These are phyloP conservation scores for Tripterygium wilfordii DNA, from an alignment of 177 flowering plant species.

Conservation along the genomic window DNA sequence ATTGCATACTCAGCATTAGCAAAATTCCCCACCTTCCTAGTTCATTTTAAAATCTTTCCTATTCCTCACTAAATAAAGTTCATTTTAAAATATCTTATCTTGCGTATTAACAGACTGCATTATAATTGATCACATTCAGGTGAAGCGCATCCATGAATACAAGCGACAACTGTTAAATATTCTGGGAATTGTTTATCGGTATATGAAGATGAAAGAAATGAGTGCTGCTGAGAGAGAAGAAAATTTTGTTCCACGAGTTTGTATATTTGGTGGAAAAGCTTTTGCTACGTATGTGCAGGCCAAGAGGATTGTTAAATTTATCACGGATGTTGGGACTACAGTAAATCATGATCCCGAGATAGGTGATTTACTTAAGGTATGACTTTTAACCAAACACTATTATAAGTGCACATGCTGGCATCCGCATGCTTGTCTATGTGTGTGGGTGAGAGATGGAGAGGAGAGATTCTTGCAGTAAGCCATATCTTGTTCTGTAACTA, in stretches of 20 bases:
- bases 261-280: conserved; percentile 98
- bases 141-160: conserved; percentile 96
- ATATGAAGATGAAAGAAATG: conserved; percentile 96
- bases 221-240: conserved; percentile 59
- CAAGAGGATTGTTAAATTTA: conserved; percentile 91
- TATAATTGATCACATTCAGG: conserved; percentile 41
- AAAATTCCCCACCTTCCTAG: too few relatives aligned
- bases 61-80: too few relatives aligned
- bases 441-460: too few relatives aligned
- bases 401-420: too few relatives aligned
- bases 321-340: conserved; percentile 85
- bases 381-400: neutral
- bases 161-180: conserved; percentile 88
- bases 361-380: conserved; percentile 87
- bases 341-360: conserved; percentile 90
- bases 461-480: too few relatives aligned
- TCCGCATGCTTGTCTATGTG: too few relatives aligned
- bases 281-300: conserved; percentile 95
- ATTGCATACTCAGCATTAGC: too few relatives aligned
- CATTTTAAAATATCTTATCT: too few relatives aligned
- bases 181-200: conserved; percentile 87
- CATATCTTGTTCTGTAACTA: too few relatives aligned
- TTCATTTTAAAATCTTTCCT: too few relatives aligned
- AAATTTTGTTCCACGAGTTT: conserved; percentile 80
- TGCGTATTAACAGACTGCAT: too few relatives aligned